Evolutionary conservation across 2,329 filamentous ascomycete species (phyloP).

Genomic region (Chaetomium sp.): DNA sequence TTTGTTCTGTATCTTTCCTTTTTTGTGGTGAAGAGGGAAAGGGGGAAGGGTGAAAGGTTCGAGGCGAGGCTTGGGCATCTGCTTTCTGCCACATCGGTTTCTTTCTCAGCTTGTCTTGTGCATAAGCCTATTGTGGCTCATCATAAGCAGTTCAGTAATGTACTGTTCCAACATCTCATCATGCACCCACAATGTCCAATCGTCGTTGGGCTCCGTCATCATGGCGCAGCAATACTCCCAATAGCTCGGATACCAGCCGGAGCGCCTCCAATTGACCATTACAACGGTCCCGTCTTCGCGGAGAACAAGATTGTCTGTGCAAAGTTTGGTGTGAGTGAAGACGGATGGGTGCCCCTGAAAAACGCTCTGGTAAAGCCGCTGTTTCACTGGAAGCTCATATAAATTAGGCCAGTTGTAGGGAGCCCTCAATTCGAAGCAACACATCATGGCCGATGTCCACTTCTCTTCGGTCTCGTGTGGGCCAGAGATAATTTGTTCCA

Average conservation of each 20-base stretch:
- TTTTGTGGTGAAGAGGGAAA: too few relatives aligned
- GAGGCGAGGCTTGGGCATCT: too few relatives aligned
- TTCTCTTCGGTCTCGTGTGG: conserved; percentile 17
- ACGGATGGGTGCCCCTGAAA: conserved; percentile 13
- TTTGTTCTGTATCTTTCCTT: too few relatives aligned
- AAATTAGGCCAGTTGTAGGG: neutral
- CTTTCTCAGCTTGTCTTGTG: neutral
- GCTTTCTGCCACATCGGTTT: neutral
- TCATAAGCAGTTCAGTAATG: neutral
- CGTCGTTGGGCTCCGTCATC: neutral
- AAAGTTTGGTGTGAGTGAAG: conserved; percentile 10
- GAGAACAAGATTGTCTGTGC: neutral
- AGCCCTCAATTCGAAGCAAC: neutral
- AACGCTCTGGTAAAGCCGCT: conserved; percentile 5
- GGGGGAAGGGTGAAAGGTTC: too few relatives aligned
- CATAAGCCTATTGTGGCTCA: too few relatives aligned
- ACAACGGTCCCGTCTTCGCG: conserved; percentile 9
- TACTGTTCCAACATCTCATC: conserved; percentile 11
- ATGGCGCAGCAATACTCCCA: conserved; percentile 9
- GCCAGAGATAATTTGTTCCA: neutral
- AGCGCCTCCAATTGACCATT: conserved; percentile 1
- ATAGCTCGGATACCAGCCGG: conserved; percentile 20
- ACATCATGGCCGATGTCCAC: conserved; percentile 7
- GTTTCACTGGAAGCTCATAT: neutral
- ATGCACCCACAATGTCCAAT: neutral